phyloP scores from a whole-genome alignment of 2,329 filamentous ascomycete species.

The Thyridium curvatum region DNA sequence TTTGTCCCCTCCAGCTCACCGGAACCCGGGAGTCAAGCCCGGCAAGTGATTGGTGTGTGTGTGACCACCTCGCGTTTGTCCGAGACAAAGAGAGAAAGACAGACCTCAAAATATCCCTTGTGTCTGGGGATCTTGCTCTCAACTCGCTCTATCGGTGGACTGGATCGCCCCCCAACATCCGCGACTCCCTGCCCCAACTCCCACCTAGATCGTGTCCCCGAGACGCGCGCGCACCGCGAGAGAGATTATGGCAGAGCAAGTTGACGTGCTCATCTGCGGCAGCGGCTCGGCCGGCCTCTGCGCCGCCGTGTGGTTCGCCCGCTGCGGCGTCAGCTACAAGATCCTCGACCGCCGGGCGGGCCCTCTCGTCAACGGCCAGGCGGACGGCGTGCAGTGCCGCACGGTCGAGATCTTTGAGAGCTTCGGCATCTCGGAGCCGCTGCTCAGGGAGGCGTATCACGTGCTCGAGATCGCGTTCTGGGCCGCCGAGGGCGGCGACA shows the following conservation, averaged over 20 bases:
- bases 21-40: too few species aligned
- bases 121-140: too few species aligned
- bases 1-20: too few species aligned
- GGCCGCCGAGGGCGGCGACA: conserved; percentile 25
- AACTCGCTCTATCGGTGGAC: too few species aligned
- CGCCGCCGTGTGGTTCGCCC: conserved; percentile 54
- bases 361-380: conserved; percentile 51
- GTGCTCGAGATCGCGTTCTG: conserved; percentile 52
- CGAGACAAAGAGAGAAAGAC: too few species aligned
- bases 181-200: too few species aligned
- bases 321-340: conserved; percentile 46
- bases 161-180: too few species aligned
- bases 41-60: too few species aligned
- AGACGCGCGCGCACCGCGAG: too few species aligned
- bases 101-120: too few species aligned
- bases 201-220: too few species aligned
- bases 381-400: conserved; percentile 54
- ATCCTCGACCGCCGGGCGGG: conserved; percentile 51
- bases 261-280: conserved; percentile 54
- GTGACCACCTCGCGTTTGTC: too few species aligned
- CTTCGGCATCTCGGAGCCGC: conserved; percentile 44
- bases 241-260: conserved; percentile 9
- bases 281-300: conserved; percentile 56
- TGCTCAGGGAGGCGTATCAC: conserved; percentile 50
- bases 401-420: conserved; percentile 56